Evolutionary conservation across 805 yeast species (phyloP), one percentile per base, ranked within the genome.

Genomic region (Brettanomyces sp.): DNA sequence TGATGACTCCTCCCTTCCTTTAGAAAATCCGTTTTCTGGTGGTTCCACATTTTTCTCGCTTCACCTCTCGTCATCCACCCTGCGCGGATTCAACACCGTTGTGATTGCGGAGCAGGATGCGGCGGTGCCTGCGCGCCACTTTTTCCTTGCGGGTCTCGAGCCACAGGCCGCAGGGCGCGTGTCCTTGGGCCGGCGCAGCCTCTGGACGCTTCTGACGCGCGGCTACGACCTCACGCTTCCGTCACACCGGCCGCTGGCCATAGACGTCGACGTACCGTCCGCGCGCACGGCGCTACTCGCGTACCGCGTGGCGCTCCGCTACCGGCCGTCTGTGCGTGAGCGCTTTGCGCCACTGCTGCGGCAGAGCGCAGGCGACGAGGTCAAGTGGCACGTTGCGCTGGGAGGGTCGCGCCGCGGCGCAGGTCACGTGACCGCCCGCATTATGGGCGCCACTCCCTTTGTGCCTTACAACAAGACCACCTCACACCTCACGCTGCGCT

Each of bases 331-430:
- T 4, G 50, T 46, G 22, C 34, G 24, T 6, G 67, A 61, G 44
- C 50, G 57, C 39, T 84, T 82, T 55, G 62, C 76, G 21, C 85
- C 95, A 1, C 69, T 88, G 35, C 61, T 85, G 3, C 72, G 88
- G 47, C 96, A 89, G 60, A 74, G 75, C 65, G 67, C 77, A 4
- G 65, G 69, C 9, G 80, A 78, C 34, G 96, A 90, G 59, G 73
- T 87, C 0, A 88, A 87, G 63, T 90, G 91, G 89, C 85, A 80
- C 55, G 63, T 83, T 7, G 72, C 80, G 46, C 48, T 80, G 1
- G 37, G 37, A 7, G 37, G 37, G 6, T 7, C 6, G 14, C 11
- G n/a, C 35, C 11, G 11, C 12, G 22, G 66, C 5, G 59, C 66
- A 4, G 59, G 67, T 21, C 58, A 68, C 22, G 62, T 68, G 47